Base-by-base conservation (phyloP, 495 filamentous ascomycete genomes). In the Podospora didyma region DNA sequence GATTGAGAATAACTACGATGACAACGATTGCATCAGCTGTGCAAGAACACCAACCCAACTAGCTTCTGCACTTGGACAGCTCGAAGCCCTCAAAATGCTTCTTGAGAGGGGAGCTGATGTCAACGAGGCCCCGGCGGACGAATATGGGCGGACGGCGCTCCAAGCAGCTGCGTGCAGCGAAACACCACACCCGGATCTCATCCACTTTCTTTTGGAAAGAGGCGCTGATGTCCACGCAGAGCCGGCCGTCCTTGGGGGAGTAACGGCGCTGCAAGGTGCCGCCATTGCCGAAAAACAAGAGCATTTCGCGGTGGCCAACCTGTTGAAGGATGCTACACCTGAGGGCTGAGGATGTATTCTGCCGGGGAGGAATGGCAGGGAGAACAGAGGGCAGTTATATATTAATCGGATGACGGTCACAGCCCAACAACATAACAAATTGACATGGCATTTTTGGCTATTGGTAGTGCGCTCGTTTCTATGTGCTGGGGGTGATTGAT, bases 171-270 rank as follows among this genome's bases (percentile, higher is more conserved):
- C 46, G 19, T 20, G 19, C 6, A 31, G 34, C 7, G 26, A 31
- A 31, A 3, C 4, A 9, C 26, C 26, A 31, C 3, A 31, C 9
- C 3, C 9, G 26, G 54, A 34, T 11, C 11, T 58, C 22, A 28
- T 58, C 10, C 12, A 58, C 11, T 47, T 52, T 28, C 48, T 58
- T 24, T 39, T 58, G 9, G 47, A 51, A 9, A 48, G 41, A 11
- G 55, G 55, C 19, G 55, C 55, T 10, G 55, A 58, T 26, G 41
- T 58, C 21, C 42, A 52, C 21, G 55, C 55, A n/a, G 44, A 58
- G 31, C 34, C 55, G 7, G 49, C 34, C 17, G 21, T 47, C 19
- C 7, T 14, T 12, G 37, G 17, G n/a, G 55, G 55, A 10, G 26
- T 52, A 2, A 58, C 55, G 19, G 55, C 55, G 3, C 49, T 58